phyloP scores from a whole-genome alignment of 2,329 filamentous ascomycete species.

The Fusarium equiseti region DNA sequence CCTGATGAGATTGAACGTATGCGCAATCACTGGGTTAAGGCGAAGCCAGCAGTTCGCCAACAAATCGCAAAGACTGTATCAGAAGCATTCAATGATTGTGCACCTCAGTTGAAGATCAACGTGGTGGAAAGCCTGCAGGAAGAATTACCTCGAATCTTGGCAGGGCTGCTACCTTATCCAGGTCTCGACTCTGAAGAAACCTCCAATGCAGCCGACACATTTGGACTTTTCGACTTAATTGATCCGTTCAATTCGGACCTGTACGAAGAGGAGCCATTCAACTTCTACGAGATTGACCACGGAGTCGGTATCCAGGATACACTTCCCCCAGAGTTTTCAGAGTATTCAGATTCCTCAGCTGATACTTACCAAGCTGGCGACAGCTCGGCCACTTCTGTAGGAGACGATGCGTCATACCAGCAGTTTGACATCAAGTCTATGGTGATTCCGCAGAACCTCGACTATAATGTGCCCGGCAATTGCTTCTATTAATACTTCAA shows the following conservation, averaged over 20 bases:
- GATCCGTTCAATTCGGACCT: slow-evolving; percentile 1
- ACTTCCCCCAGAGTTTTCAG: neutral
- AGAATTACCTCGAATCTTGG: slow-evolving; percentile 21
- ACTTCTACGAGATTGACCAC: neutral
- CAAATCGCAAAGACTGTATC: slow-evolving; percentile 18
- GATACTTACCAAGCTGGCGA: slow-evolving; percentile 17
- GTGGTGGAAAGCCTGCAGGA: slow-evolving; percentile 25
- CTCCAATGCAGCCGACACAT: slow-evolving; percentile 1
- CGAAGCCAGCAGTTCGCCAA: slow-evolving; percentile 17
- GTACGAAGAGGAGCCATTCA: slow-evolving; percentile 1
- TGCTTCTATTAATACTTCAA: neutral
- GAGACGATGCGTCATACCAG: slow-evolving; percentile 28
- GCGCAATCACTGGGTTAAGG: slow-evolving; percentile 25
- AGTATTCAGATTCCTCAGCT: slow-evolving; percentile 28
- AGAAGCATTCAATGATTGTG: slow-evolving; percentile 11
- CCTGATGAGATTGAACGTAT: slow-evolving; percentile 5
- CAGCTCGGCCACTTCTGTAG: slow-evolving; percentile 33
- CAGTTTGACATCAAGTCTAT: slow-evolving; percentile 14
- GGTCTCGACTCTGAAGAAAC: slow-evolving; percentile 31
- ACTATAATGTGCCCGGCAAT: neutral
- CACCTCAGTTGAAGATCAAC: slow-evolving; percentile 14
- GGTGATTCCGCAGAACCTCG: neutral
- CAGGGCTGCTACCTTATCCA: slow-evolving; percentile 18
- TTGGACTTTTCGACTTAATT: slow-evolving; percentile 11
- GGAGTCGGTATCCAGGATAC: neutral